A percentile compares a stretch with the other conserved stretches of the same genome.
Evolutionary conservation across 148 eudicot species (phyloP).

Genomic region (Limonium bicolor): DNA sequence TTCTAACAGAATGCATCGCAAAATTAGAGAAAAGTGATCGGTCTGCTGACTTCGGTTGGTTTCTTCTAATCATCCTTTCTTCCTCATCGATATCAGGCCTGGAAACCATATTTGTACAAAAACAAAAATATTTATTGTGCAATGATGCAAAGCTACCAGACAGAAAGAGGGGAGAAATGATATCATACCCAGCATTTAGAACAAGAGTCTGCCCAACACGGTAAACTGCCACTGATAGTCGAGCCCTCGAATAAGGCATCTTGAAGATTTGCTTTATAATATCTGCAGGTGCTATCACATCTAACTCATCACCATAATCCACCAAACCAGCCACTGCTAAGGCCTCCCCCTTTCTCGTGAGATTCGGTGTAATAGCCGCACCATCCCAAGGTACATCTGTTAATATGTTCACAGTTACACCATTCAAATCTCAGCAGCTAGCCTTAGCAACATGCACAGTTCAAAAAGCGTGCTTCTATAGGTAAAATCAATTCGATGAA

Average conservation of each 20-base stretch:
- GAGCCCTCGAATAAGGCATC: slow-evolving; percentile 83
- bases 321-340: slow-evolving; percentile 87
- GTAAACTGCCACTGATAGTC: slow-evolving; percentile 75
- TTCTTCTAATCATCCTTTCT: slow-evolving; percentile 71
- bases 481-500: too few species aligned
- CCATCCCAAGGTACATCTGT: slow-evolving; percentile 67
- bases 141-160: too few species aligned
- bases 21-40: slow-evolving; percentile 78
- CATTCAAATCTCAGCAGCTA: too few species aligned
- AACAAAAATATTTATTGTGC: too few species aligned
- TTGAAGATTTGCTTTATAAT: slow-evolving; percentile 86
- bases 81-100: slow-evolving; percentile 97
- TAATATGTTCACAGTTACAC: slow-evolving; percentile 4
- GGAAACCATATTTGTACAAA: too few species aligned
- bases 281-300: slow-evolving; percentile 91
- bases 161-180: too few species aligned
- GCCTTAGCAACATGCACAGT: too few species aligned
- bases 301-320: slow-evolving; percentile 79
- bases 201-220: slow-evolving; percentile 80
- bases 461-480: too few species aligned
- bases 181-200: slow-evolving; percentile 67
- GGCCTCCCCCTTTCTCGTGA: slow-evolving; percentile 69
- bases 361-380: slow-evolving; percentile 35
- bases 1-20: slow-evolving; percentile 97
- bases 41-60: slow-evolving; percentile 65